These are phyloP conservation scores for Penicillium sp. DNA, from an alignment of 2,329 filamentous ascomycete genomes.

Conservation along the genomic window DNA sequence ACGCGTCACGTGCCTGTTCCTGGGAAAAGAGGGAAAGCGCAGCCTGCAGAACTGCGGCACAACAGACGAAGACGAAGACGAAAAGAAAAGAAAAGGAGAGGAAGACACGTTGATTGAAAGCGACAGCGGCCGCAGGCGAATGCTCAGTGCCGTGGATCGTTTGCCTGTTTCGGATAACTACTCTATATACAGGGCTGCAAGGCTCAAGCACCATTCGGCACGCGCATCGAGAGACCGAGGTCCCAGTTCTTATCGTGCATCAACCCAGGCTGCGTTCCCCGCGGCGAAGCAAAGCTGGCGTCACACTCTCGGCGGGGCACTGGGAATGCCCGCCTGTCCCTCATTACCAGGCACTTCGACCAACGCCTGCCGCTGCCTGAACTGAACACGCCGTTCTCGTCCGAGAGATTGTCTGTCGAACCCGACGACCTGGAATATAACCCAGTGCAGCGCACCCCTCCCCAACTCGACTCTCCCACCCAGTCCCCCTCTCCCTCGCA, in stretches of 20 bases:
- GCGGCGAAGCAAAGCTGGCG: slow-evolving; percentile 16
- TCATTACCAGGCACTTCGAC: slow-evolving; percentile 60
- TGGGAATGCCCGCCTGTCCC: slow-evolving; percentile 46
- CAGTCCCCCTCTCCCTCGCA: background rate
- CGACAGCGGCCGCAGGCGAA: background rate
- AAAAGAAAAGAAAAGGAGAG: too few species aligned
- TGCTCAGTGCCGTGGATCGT: too few species aligned
- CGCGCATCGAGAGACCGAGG: background rate
- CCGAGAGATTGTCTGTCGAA: slow-evolving; percentile 51
- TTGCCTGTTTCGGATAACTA: too few species aligned
- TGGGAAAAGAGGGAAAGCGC: too few species aligned
- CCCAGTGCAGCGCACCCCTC: slow-evolving; percentile 32
- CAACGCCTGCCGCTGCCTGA: slow-evolving; percentile 52
- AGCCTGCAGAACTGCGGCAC: too few species aligned
- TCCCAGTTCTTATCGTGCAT: background rate
- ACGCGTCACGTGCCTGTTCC: too few species aligned
- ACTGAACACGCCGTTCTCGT: slow-evolving; percentile 61
- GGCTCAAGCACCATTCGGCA: background rate
- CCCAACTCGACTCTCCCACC: slow-evolving; percentile 20
- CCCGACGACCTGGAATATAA: slow-evolving; percentile 54
- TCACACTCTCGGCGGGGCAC: slow-evolving; percentile 21
- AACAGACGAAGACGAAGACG: too few species aligned
- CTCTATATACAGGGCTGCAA: background rate
- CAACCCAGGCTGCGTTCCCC: slow-evolving; percentile 5
- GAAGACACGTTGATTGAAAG: too few species aligned